Evolutionary conservation across 331 rosid species (phyloP), one percentile per base, ranked within the genome.

Genomic region (Malus hybrid): DNA sequence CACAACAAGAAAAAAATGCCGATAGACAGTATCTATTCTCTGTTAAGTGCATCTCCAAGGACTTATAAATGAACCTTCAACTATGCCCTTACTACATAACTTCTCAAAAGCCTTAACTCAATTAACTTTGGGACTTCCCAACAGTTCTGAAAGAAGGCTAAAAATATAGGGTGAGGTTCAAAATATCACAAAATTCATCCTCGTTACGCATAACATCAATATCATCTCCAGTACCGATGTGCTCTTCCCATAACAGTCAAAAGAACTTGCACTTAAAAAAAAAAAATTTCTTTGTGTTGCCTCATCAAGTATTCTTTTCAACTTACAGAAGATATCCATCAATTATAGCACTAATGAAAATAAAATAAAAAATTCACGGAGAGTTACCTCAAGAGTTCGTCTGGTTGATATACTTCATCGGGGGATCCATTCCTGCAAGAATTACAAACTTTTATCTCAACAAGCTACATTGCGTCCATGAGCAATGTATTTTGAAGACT

Each of bases 311-410:
- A 7, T 44, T 31, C 16, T n/a, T 61, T 50, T 63, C 32, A 15
- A 63, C 31, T 48, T 15, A 31, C 33, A 44, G 18, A 20, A 57
- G 56, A 75, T 12, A 20, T 10, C 64, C 60, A 10, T 77, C 10
- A 28, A 46, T 27, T 22, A 55, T 50, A 59, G 16, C 54, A 73
- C 29, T 67, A 74, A 80, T 56, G 46, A 71, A 32, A 65, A 0
- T 4, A 24, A 24, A 24, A 24, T 24, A 24, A 69, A 61, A 65
- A 61, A 32, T 75, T 65, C n/a, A 61, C 10, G 19, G 71, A 73
- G 67, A 55, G 54, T 70, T 85, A 93, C 98, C 98, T 91, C 85
- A 93, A 79, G 19, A 93, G 86, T 81, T 93, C 97, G 83, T 91
- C 96, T 18, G 66, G 71, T 80, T 83, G 90, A 78, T 84, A 81